Evolutionary conservation across 495 filamentous ascomycete species (phyloP).

Genomic region (Neurospora cerealis): DNA sequence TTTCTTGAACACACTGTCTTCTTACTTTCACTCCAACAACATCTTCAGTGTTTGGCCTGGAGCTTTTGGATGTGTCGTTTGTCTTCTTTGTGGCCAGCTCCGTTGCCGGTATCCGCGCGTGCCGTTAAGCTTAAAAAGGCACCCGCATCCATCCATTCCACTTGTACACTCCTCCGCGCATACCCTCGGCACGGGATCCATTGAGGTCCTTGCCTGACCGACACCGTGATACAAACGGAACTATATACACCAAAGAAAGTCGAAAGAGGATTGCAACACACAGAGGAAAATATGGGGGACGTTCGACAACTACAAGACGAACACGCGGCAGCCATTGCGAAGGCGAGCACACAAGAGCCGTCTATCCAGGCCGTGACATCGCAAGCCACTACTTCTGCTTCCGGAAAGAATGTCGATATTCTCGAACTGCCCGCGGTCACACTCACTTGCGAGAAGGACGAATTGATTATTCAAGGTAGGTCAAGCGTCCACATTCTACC

Average conservation of each 20-base stretch:
- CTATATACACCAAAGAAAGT: background rate
- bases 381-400: background rate
- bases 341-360: background rate
- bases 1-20: background rate
- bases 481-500: background rate
- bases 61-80: background rate
- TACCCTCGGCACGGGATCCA: background rate
- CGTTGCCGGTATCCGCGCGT: background rate
- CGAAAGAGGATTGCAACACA: background rate
- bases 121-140: background rate
- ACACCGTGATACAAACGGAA: background rate
- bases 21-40: background rate
- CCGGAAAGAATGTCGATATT: conserved; percentile 1
- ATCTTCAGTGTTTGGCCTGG: background rate
- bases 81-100: background rate
- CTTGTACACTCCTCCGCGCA: background rate
- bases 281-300: background rate
- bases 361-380: background rate
- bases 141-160: background rate
- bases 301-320: background rate
- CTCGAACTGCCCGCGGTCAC: conserved; percentile 17
- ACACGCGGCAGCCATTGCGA: background rate
- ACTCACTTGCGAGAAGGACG: conserved; percentile 13
- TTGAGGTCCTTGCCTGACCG: background rate
- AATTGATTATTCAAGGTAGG: conserved; percentile 14